A percentile compares a stretch with the other conserved stretches of the same genome.
These are phyloP conservation scores for Cicer bijugum DNA, from an alignment of 306 rosid genomes.

Conservation along the genomic window DNA sequence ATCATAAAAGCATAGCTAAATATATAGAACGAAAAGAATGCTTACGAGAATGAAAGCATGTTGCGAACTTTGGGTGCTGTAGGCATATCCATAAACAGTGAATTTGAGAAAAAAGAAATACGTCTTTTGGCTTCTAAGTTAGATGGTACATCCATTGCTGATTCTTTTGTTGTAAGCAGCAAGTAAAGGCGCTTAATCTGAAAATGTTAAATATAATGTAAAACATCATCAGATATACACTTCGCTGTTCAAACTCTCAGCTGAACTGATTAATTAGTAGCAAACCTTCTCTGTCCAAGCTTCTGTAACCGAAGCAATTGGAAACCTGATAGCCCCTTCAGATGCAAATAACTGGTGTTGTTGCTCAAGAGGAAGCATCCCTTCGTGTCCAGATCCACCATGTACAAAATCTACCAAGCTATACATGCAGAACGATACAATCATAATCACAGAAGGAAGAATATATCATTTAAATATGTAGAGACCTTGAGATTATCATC, in stretches of 20 bases:
- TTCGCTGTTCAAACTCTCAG: constrained; percentile 1
- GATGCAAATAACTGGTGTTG: constrained; percentile 92
- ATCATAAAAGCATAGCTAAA: constrained; percentile 24
- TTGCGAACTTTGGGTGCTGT: constrained; percentile 94
- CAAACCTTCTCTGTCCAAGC: constrained; percentile 96
- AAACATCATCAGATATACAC: constrained; percentile 31
- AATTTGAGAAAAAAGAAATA: constrained; percentile 92
- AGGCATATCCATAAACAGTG: constrained; percentile 96
- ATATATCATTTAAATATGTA: constrained; percentile 7
- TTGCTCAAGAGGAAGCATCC: constrained; percentile 68
- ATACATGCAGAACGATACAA: constrained; percentile 46
- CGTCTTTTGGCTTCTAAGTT: constrained; percentile 97
- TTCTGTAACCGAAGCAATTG: constrained; percentile 67
- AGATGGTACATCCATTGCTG: constrained; percentile 98
- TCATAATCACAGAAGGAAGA: constrained; percentile 26
- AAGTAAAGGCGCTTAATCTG: constrained; percentile 82
- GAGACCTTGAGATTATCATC: constrained; percentile 39
- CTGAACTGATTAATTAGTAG: background rate
- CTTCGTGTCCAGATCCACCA: constrained; percentile 73
- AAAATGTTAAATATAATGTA: constrained; percentile 4
- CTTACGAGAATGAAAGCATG: constrained; percentile 99
- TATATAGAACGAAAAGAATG: constrained; percentile 1
- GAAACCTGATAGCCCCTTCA: constrained; percentile 88
- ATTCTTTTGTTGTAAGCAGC: constrained; percentile 92
- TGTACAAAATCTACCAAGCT: constrained; percentile 81